phyloP scores from a whole-genome alignment of 345 rosid genomes.

The Erysimum cheiranthoides region DNA sequence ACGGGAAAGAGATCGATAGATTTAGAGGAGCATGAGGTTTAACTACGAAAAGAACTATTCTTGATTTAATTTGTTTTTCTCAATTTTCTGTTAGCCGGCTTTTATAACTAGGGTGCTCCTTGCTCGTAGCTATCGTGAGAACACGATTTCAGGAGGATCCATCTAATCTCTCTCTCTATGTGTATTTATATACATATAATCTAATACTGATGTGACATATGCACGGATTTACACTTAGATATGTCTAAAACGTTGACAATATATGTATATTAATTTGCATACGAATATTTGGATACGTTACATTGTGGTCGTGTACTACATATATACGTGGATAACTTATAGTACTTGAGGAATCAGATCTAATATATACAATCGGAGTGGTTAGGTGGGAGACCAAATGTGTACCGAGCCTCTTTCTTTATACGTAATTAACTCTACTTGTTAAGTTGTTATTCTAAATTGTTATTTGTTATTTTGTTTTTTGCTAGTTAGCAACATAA shows the following conservation, averaged over 20 bases:
- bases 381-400: conserved; percentile 35
- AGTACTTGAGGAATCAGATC: conserved; percentile 19
- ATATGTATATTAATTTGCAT: not conserved
- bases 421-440: not conserved
- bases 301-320: conserved; percentile 32
- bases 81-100: conserved; percentile 41
- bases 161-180: conserved; percentile 13
- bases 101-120: conserved; percentile 54
- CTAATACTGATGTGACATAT: conserved; percentile 37
- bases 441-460: conserved; percentile 9
- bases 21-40: conserved; percentile 29
- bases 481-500: not conserved
- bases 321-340: conserved; percentile 23
- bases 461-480: not conserved
- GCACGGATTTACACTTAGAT: conserved; percentile 4
- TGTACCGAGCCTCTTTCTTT: conserved; percentile 1
- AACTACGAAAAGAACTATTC: not conserved
- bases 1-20: conserved; percentile 24
- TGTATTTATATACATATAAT: conserved; percentile 4
- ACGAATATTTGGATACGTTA: conserved; percentile 24
- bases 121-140: conserved; percentile 65
- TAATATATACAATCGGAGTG: conserved; percentile 31
- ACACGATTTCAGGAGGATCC: conserved; percentile 60
- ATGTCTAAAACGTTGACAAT: conserved; percentile 24
- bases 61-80: conserved; percentile 4